These are phyloP conservation scores for Coniochaeta ligniaria DNA, from an alignment of 2,329 filamentous ascomycete genomes.

Conservation along the genomic window DNA sequence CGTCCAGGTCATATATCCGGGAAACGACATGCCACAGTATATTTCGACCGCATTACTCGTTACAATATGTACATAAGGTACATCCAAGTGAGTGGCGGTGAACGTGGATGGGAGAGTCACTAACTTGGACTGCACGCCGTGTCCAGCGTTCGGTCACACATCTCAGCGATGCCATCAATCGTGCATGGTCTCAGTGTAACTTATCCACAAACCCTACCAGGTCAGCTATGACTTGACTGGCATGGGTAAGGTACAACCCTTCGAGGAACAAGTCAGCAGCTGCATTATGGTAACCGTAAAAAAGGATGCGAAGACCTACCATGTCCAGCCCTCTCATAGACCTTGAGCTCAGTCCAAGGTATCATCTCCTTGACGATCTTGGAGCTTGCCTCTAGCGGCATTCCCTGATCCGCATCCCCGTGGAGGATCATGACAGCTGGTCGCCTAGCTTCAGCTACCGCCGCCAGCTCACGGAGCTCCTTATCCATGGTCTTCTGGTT, in stretches of 20 bases:
- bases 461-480: background rate
- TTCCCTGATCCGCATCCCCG: slow-evolving; percentile 1
- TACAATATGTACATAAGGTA: background rate
- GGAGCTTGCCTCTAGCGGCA: slow-evolving; percentile 4
- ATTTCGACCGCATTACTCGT: background rate
- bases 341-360: slow-evolving; percentile 5
- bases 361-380: slow-evolving; percentile 1
- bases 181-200: background rate
- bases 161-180: background rate
- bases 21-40: background rate
- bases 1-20: background rate
- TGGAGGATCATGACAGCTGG: slow-evolving; percentile 2
- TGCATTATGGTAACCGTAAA: background rate
- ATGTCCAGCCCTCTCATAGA: slow-evolving; percentile 5
- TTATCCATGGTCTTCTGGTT: background rate
- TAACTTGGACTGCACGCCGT: too few relatives aligned
- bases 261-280: background rate
- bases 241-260: background rate
- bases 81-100: background rate
- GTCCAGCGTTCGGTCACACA: too few relatives aligned
- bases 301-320: background rate
- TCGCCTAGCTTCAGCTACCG: background rate
- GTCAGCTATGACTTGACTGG: background rate
- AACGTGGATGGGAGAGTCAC: background rate
- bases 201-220: background rate